These are phyloP conservation scores for Venturia effusa DNA, from an alignment of 2,329 filamentous ascomycete genomes.

Conservation along the genomic window DNA sequence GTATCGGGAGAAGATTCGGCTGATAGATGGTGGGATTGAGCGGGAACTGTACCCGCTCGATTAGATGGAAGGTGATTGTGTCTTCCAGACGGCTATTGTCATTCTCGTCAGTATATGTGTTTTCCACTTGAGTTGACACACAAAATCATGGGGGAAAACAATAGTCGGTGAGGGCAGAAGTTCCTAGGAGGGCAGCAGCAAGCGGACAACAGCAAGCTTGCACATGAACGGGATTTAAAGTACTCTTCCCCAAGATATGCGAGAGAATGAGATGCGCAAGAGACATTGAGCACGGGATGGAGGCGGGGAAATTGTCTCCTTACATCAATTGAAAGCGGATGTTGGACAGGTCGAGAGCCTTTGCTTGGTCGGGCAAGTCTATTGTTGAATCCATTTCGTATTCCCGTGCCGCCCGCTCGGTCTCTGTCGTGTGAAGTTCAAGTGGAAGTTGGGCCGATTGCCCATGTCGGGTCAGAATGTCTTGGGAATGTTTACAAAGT, in stretches of 20 bases:
- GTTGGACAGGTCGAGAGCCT: constrained; percentile 78
- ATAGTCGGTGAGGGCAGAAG: too few relatives aligned
- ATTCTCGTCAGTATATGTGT: constrained; percentile 12
- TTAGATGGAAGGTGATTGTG: constrained; percentile 93
- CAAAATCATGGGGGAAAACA: too few relatives aligned
- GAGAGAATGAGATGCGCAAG: neutral
- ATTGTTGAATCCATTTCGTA: constrained; percentile 75
- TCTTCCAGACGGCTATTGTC: constrained; percentile 82
- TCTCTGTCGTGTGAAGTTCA: too few relatives aligned
- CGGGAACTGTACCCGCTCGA: constrained; percentile 96
- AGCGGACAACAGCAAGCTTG: too few relatives aligned
- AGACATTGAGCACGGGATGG: constrained; percentile 12
- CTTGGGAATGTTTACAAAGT: neutral
- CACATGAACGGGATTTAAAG: too few relatives aligned
- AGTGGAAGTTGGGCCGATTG: too few relatives aligned
- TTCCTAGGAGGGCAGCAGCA: too few relatives aligned
- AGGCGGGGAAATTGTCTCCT: constrained; percentile 19
- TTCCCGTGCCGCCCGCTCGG: neutral
- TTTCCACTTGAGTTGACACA: too few relatives aligned
- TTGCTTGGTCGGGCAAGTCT: constrained; percentile 72
- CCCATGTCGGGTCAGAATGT: neutral
- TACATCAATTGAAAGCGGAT: constrained; percentile 94
- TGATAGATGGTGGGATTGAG: constrained; percentile 81
- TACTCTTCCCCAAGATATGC: neutral
- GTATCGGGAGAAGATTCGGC: constrained; percentile 69